These are phyloP conservation scores for Coniochaeta ligniaria DNA, from an alignment of 2,329 filamentous ascomycete species.

Conservation along the genomic window DNA sequence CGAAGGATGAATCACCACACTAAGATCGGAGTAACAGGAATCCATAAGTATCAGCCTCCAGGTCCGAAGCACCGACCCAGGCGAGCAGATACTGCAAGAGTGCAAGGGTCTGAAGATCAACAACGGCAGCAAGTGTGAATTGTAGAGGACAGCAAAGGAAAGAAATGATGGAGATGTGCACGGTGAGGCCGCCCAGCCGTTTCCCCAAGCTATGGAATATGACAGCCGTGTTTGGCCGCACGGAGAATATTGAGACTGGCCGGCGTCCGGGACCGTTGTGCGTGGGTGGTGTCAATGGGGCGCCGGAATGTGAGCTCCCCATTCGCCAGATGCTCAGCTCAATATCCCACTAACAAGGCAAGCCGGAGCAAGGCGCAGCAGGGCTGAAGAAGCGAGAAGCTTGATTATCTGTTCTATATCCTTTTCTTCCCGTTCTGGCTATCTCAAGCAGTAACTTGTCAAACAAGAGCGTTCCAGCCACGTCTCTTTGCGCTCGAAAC, in stretches of 20 bases:
- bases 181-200: conserved; percentile 1
- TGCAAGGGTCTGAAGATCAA: not conserved
- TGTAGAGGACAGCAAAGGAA: not conserved
- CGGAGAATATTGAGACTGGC: not conserved
- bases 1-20: not conserved
- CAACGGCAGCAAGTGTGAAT: not conserved
- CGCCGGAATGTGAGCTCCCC: not conserved
- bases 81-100: not conserved
- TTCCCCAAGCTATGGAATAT: not conserved
- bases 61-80: not conserved
- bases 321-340: not conserved
- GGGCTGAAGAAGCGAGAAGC: conserved; percentile 11
- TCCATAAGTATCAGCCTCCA: not conserved
- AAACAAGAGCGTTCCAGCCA: not conserved
- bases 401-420: not conserved
- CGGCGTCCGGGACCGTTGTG: not conserved
- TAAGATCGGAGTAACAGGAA: not conserved
- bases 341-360: conserved; percentile 9
- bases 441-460: not conserved
- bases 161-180: not conserved
- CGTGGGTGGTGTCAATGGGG: not conserved
- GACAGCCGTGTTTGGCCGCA: not conserved
- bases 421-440: not conserved
- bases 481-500: not conserved
- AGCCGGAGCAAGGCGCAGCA: conserved; percentile 11